Evolutionary conservation across 1,284 basidiomycete genomes (phyloP).

Genomic region (Rhodotorula sp.): DNA sequence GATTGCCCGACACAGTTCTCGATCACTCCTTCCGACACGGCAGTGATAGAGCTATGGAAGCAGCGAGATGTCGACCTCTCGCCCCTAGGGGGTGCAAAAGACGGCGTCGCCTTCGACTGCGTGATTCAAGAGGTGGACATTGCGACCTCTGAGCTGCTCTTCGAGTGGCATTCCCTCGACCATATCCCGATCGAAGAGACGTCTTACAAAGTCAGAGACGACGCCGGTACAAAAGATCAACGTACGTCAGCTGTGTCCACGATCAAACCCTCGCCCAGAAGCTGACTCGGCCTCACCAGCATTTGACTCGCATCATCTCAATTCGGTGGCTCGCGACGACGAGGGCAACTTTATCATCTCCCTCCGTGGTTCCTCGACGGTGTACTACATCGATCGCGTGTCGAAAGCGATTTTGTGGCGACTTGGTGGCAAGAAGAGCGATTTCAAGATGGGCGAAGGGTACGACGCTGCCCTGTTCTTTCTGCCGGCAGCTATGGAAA

Average conservation of each 20-base stretch:
- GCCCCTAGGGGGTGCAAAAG: conserved; percentile 24
- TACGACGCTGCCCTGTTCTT: not conserved
- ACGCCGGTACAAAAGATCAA: conserved; percentile 2
- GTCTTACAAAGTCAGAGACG: conserved; percentile 15
- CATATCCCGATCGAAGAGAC: conserved; percentile 32
- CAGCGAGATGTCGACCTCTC: conserved; percentile 41
- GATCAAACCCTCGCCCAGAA: no score
- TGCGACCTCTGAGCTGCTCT: conserved; percentile 39
- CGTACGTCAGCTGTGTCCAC: not conserved
- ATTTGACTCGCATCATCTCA: conserved; percentile 43
- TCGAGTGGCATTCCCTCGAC: conserved; percentile 37
- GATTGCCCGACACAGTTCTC: conserved; percentile 33
- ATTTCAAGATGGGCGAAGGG: conserved; percentile 41
- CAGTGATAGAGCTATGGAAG: conserved; percentile 45
- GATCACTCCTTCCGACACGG: conserved; percentile 47
- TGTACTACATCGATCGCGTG: conserved; percentile 45
- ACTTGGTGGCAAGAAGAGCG: conserved; percentile 45
- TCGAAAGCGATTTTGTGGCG: conserved; percentile 46
- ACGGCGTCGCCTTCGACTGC: conserved; percentile 44
- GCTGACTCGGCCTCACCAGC: not conserved
- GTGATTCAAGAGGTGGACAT: conserved; percentile 48
- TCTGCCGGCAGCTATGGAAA: not conserved
- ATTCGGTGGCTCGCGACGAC: conserved; percentile 46
- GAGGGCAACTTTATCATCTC: conserved; percentile 48
- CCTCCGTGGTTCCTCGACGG: conserved; percentile 45